These are phyloP conservation scores for Rosa rugosa DNA, from an alignment of 306 rosid species.

Conservation along the genomic window DNA sequence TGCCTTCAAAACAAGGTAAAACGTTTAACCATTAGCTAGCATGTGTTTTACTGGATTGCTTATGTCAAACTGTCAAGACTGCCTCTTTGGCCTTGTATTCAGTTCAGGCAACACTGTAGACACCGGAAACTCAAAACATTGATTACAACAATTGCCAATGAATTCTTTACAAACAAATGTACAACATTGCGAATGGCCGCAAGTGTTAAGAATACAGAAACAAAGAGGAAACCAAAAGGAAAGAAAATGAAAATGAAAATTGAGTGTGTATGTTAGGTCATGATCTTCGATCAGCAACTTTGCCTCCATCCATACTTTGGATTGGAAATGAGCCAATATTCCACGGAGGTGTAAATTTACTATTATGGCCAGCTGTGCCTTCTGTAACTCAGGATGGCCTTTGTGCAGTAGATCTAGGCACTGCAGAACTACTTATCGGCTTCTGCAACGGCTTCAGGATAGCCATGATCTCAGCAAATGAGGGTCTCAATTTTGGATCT, in stretches of 20 bases:
- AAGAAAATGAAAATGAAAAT: slow-evolving; percentile 44
- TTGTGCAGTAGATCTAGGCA: slow-evolving; percentile 40
- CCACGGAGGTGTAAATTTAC: slow-evolving; percentile 25
- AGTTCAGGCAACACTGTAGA: slow-evolving; percentile 31
- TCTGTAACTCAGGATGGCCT: slow-evolving; percentile 39
- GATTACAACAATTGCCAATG: slow-evolving; percentile 46
- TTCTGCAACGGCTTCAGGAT: slow-evolving; percentile 84
- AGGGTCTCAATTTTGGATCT: slow-evolving; percentile 86
- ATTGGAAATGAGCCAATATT: slow-evolving; percentile 40
- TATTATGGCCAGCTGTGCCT: slow-evolving; percentile 38
- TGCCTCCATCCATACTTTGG: slow-evolving; percentile 33
- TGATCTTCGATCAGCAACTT: slow-evolving; percentile 50
- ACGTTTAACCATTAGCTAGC: neutral
- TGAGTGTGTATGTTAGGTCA: slow-evolving; percentile 37
- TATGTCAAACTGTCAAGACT: neutral
- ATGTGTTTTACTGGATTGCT: neutral
- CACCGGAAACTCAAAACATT: slow-evolving; percentile 39
- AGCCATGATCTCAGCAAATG: slow-evolving; percentile 93
- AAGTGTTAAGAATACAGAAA: slow-evolving; percentile 19
- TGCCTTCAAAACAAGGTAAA: neutral
- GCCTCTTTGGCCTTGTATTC: neutral
- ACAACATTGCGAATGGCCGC: slow-evolving; percentile 52
- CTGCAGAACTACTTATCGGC: slow-evolving; percentile 58
- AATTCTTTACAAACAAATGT: slow-evolving; percentile 53
- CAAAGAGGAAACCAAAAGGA: slow-evolving; percentile 20